Evolutionary conservation across 2,329 filamentous ascomycete species (phyloP).

Genomic region (Cercospora zeina): DNA sequence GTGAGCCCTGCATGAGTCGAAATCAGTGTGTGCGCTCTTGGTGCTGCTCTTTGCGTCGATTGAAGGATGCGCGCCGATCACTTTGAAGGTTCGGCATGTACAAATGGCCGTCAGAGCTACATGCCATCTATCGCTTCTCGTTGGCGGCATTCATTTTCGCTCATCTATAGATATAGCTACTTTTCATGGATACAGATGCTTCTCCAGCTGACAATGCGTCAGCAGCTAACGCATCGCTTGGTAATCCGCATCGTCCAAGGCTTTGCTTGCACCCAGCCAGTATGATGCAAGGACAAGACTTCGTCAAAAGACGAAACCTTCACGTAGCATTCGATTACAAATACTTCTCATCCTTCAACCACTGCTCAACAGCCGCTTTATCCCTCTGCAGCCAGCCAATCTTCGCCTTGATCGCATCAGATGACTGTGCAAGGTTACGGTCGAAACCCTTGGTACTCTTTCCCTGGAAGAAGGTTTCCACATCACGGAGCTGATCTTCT

Average conservation of each 20-base stretch:
- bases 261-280: too few relatives aligned
- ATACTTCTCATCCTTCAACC: constrained; percentile 68
- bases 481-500: constrained; percentile 69
- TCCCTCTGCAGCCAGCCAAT: constrained; percentile 77
- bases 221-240: neutral
- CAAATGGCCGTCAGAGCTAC: too few relatives aligned
- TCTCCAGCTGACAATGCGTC: neutral
- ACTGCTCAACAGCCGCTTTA: constrained; percentile 70
- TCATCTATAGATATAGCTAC: neutral
- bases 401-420: constrained; percentile 83
- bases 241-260: neutral
- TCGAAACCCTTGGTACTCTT: constrained; percentile 88
- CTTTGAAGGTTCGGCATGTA: too few relatives aligned
- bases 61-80: too few relatives aligned
- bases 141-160: too few relatives aligned
- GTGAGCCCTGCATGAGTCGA: neutral
- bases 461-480: constrained; percentile 76
- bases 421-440: constrained; percentile 83
- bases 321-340: constrained; percentile 37
- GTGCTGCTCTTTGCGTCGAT: neutral
- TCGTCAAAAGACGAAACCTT: neutral
- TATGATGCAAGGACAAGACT: too few relatives aligned
- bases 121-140: too few relatives aligned
- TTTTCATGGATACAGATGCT: neutral
- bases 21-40: neutral